Evolutionary conservation across 495 filamentous ascomycete genomes (phyloP), one percentile per base, ranked within the genome.

Genomic region (Hypomontagnella monticulosa): DNA sequence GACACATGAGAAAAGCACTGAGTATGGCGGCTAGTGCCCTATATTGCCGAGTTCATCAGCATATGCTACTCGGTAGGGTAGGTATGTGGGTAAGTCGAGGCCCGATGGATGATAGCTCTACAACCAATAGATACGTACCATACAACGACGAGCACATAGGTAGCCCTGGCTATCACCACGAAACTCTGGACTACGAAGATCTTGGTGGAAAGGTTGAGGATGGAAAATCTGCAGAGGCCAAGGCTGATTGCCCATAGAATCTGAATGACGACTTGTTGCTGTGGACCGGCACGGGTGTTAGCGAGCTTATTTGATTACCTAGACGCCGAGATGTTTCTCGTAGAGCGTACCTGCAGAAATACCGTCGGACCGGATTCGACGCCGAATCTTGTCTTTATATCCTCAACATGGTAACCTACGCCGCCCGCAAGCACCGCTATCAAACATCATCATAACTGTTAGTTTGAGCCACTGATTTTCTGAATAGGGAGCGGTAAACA

Each of bases 211-310:
- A 75, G 60, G 19, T 66, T 41, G 40, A 66, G 46, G 37, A 74
- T 62, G 18, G 73, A 73, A 16, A 73, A 67, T 33, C 67, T 73
- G 53, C 69, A 72, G 19, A 70, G 64, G 18, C 61, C 42, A 20
- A 75, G 69, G 48, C 69, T 66, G 20, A 70, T 14, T n/a, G 67
- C 67, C 67, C 67, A 70, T 46, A 70, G 38, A 42, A 70, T 18
- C 42, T 70, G 67, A 12, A 66, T 60, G 18, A 53, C 47, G 4
- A 70, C 30, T 6, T 56, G 48, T 57, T 61, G 57, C 67, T 70
- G 18, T 4, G 36, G 18, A 9, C 27, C 19, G n/a, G 16, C 27
- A 15, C n/a, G 20, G 9, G 33, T 14, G 38, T 61, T 37, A 66
- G 66, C n/a, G 33, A 49, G 4, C 23, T 10, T 2, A 10, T 30